Evolutionary conservation across 2,329 filamentous ascomycete species (phyloP), one percentile per base, ranked within the genome.

Genomic region (Exophiala sp.): DNA sequence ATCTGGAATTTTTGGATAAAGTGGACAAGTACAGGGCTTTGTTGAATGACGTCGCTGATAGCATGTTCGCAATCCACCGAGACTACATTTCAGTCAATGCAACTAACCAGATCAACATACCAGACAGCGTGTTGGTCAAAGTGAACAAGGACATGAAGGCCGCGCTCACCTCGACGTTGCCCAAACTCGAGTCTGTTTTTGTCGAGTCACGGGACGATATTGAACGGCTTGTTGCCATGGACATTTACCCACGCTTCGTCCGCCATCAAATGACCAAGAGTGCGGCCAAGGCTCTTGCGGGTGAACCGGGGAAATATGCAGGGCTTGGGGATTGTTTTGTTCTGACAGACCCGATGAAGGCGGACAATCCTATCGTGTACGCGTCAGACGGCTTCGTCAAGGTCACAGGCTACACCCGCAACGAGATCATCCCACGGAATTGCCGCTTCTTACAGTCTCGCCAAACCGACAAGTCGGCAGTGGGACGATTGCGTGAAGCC

Each of bases 301-400:
- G 69, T 50, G 21, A 49, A 18, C 45, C 45, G 3, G 67, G 43
- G 19, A 66, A 61, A 51, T 81, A 75, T 46, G 73, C 73, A 2
- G 80, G 80, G 0, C 68, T 83, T 0, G 79, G 77, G 7, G 72
- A 78, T 42, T 77, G 78, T 18, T 82, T 82, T 56, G 79, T 77
- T 48, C 61, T 82, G 13, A 79, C 75, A 0, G 74, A 81, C 57
- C 75, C 76, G 10, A 58, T 47, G 0, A 67, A 68, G 37, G 66
- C 70, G 0, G 74, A 78, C 43, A 77, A 78, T 51, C 74, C 77
- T 0, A 73, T 78, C 32, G 53, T 70, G 0, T 74, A 64, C 49
- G 72, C 71, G 2, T 77, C 75, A 0, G 74, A 78, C 48, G 73
- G 74, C 1, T 79, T 79, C 50, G 66, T 75, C 41, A 64, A 68